Percentiles rank a stretch among this genome's conserved stretches.
These are phyloP conservation scores for Yamadazyma diddensiae DNA, from an alignment of 1,139 yeast genomes.

Conservation along the genomic window DNA sequence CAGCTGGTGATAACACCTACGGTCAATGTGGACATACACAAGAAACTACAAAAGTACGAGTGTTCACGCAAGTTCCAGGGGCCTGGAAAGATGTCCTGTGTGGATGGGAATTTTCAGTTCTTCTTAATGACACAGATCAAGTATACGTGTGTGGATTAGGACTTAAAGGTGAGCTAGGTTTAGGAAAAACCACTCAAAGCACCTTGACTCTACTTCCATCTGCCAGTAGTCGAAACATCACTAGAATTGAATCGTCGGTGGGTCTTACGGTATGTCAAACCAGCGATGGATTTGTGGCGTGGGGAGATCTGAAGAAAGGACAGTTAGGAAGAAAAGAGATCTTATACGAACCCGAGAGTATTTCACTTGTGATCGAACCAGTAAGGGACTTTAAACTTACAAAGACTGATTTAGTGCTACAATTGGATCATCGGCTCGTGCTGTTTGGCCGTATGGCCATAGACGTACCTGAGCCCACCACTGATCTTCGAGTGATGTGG, in stretches of 20 bases:
- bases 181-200: slow-evolving; percentile 30
- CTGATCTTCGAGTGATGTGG: slow-evolving; percentile 65
- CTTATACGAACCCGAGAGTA: slow-evolving; percentile 25
- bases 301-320: slow-evolving; percentile 83
- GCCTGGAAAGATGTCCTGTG: slow-evolving; percentile 49
- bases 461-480: slow-evolving; percentile 1
- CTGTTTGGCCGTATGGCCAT: slow-evolving; percentile 17
- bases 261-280: slow-evolving; percentile 52
- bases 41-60: slow-evolving; percentile 1
- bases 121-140: slow-evolving; percentile 39
- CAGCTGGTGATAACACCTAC: slow-evolving; percentile 56
- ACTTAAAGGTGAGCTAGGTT: slow-evolving; percentile 72
- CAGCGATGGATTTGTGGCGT: slow-evolving; percentile 56
- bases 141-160: slow-evolving; percentile 63
- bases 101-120: slow-evolving; percentile 77
- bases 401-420: slow-evolving; percentile 42
- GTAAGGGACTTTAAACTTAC: slow-evolving; percentile 30
- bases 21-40: slow-evolving; percentile 51
- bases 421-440: slow-evolving; percentile 7
- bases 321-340: slow-evolving; percentile 47
- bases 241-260: slow-evolving; percentile 46
- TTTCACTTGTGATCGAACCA: slow-evolving; percentile 21
- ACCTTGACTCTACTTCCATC: slow-evolving; percentile 13
- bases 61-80: slow-evolving; percentile 27
- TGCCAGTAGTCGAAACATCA: slow-evolving; percentile 7